phyloP scores from a whole-genome alignment of 2,329 filamentous ascomycete genomes.

The Penicillium sp. region DNA sequence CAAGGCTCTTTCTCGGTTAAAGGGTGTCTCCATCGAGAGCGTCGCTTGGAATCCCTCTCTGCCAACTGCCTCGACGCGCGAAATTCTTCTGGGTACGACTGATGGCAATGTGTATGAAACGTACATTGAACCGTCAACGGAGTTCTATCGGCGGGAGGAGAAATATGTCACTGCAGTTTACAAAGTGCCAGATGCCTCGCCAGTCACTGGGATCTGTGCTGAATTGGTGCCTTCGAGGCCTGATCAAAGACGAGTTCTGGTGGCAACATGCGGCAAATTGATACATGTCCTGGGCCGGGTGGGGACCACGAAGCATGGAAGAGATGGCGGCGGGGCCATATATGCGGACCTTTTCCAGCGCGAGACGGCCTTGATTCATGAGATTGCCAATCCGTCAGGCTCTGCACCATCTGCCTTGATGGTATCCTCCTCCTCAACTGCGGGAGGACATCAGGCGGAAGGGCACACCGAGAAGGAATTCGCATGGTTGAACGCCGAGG shows the following conservation, averaged over 20 bases:
- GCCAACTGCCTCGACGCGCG: constrained; percentile 89
- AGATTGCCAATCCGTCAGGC: constrained; percentile 63
- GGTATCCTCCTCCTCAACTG: constrained; percentile 75
- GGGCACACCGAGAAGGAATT: constrained; percentile 61
- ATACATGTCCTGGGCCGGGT: constrained; percentile 80
- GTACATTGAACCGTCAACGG: constrained; percentile 89
- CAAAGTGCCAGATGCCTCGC: constrained; percentile 75
- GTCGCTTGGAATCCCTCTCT: constrained; percentile 93
- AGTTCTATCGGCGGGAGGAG: constrained; percentile 95
- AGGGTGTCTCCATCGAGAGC: constrained; percentile 83
- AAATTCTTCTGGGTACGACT: constrained; percentile 88
- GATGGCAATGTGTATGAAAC: constrained; percentile 95
- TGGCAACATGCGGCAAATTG: constrained; percentile 76
- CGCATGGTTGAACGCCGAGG: constrained; percentile 87
- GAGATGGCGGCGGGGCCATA: constrained; percentile 80
- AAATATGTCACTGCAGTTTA: constrained; percentile 85
- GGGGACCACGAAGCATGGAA: constrained; percentile 60
- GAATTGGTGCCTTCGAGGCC: constrained; percentile 69
- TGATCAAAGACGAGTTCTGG: constrained; percentile 75
- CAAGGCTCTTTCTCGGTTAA: constrained; percentile 76
- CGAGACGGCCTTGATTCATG: constrained; percentile 76
- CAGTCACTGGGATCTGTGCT: constrained; percentile 79
- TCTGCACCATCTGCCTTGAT: constrained; percentile 67
- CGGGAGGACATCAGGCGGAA: constrained; percentile 61
- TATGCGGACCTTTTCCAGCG: constrained; percentile 87